These are phyloP conservation scores for Populus davidiana DNA, from an alignment of 345 rosid genomes.

Conservation along the genomic window DNA sequence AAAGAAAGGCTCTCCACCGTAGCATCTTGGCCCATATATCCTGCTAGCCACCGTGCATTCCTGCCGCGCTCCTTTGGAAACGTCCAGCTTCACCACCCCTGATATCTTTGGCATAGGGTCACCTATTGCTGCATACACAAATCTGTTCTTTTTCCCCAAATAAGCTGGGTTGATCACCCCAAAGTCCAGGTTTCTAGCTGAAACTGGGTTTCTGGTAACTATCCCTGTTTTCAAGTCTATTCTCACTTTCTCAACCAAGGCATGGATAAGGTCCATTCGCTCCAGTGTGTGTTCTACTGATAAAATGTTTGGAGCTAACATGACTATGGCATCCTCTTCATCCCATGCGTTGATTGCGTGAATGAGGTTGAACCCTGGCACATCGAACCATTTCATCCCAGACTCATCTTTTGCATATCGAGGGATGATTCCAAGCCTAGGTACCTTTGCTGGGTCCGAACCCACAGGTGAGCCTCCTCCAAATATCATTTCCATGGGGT, in stretches of 20 bases:
- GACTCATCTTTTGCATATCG: conserved; percentile 47
- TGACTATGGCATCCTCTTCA: not conserved
- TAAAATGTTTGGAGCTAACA: conserved; percentile 53
- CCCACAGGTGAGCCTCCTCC: conserved; percentile 49
- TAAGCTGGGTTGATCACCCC: conserved; percentile 42
- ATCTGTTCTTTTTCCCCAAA: conserved; percentile 37
- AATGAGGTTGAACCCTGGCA: conserved; percentile 50
- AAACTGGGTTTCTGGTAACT: conserved; percentile 43
- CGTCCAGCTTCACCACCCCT: conserved; percentile 53
- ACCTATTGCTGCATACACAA: conserved; percentile 48
- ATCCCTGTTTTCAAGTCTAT: conserved; percentile 19
- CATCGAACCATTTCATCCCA: conserved; percentile 51
- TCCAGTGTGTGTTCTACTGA: conserved; percentile 58
- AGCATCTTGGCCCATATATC: conserved; percentile 47
- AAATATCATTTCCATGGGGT: conserved; percentile 52
- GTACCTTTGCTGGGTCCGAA: conserved; percentile 37
- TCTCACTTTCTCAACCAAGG: conserved; percentile 6
- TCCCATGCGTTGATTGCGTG: conserved; percentile 65
- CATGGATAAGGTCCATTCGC: conserved; percentile 50
- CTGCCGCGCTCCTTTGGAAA: conserved; percentile 23
- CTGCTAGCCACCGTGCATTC: conserved; percentile 45
- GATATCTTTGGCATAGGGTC: conserved; percentile 55
- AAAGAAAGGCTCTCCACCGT: conserved; percentile 60
- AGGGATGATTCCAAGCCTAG: conserved; percentile 50
- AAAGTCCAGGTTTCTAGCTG: conserved; percentile 54